These are phyloP conservation scores for Dactylellina leptospora DNA, from an alignment of 2,329 filamentous ascomycete genomes.

Conservation along the genomic window DNA sequence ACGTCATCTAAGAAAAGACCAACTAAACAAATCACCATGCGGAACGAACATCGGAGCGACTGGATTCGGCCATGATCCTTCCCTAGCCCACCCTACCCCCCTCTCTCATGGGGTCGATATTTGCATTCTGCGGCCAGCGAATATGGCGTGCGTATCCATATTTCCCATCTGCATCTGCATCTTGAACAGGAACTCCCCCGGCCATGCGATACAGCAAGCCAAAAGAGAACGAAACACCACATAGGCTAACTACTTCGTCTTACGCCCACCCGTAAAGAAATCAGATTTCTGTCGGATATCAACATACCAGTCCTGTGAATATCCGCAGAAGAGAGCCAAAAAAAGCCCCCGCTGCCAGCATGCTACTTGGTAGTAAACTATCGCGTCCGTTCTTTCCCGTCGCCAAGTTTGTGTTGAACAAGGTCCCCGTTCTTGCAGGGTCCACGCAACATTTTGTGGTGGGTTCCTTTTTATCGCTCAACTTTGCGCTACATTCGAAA, in stretches of 20 bases:
- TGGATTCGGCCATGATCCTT: slow-evolving; percentile 34
- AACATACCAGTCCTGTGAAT: slow-evolving; percentile 5
- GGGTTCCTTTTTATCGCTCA: too few species aligned
- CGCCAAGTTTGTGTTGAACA: slow-evolving; percentile 37
- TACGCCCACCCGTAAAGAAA: too few species aligned
- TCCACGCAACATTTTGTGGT: slow-evolving; percentile 44
- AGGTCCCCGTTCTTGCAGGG: slow-evolving; percentile 4
- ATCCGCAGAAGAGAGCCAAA: not conserved
- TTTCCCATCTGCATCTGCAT: slow-evolving; percentile 25
- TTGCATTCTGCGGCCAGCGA: slow-evolving; percentile 18
- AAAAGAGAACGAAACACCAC: slow-evolving; percentile 13
- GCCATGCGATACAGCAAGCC: not conserved
- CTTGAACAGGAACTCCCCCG: slow-evolving; percentile 17
- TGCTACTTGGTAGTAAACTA: not conserved
- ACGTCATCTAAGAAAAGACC: slow-evolving; percentile 6
- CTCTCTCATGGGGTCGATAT: not conserved
- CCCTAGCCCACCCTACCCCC: slow-evolving; percentile 26
- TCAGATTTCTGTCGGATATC: slow-evolving; percentile 31
- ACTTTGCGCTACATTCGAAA: slow-evolving; percentile 25
- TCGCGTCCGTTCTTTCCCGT: slow-evolving; percentile 1
- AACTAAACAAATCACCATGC: too few species aligned
- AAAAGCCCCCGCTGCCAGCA: not conserved
- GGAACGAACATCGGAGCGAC: slow-evolving; percentile 29
- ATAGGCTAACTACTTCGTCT: too few species aligned
- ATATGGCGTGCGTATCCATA: slow-evolving; percentile 37